Conservation (phyloP, 2,329 filamentous ascomycete species). For the Penicillium frequentans region DNA sequence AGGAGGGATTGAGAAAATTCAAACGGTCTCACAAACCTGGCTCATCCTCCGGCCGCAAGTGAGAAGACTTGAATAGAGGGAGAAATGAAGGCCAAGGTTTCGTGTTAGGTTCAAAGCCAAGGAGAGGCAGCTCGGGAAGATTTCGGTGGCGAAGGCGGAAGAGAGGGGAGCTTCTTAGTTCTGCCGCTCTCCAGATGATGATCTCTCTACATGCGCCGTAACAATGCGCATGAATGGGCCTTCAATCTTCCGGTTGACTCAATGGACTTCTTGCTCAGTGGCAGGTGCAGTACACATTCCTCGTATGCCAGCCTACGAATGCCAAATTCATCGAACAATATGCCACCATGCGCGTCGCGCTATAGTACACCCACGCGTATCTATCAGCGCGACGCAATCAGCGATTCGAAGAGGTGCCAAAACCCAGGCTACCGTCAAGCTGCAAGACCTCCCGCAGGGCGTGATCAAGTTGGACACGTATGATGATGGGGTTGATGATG, state of each 20-base stretch:
- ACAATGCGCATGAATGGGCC: slow-evolving; percentile 28
- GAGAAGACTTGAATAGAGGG: slow-evolving; percentile 24
- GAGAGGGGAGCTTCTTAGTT: slow-evolving; percentile 24
- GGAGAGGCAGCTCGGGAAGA: slow-evolving; percentile 34
- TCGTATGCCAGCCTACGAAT: slow-evolving; percentile 12
- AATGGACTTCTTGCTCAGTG: slow-evolving; percentile 8
- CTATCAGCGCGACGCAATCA: slow-evolving; percentile 10
- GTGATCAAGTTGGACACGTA: slow-evolving; percentile 47
- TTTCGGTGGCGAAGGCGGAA: slow-evolving; percentile 39
- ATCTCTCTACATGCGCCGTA: slow-evolving; percentile 12
- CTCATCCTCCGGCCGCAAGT: slow-evolving; percentile 36
- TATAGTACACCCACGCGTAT: slow-evolving; percentile 16
- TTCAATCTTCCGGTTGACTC: slow-evolving; percentile 1
- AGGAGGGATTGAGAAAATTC: slow-evolving; percentile 23
- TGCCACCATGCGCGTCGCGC: slow-evolving; percentile 32
- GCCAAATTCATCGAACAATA: slow-evolving; percentile 27
- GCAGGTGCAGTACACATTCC: neutral
- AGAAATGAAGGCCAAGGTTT: slow-evolving; percentile 30
- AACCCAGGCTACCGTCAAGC: slow-evolving; percentile 37
- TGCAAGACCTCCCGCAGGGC: slow-evolving; percentile 59
- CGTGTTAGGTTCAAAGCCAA: slow-evolving; percentile 19
- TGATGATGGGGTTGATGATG: slow-evolving; percentile 46
- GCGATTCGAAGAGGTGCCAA: slow-evolving; percentile 34
- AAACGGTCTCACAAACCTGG: slow-evolving; percentile 37
- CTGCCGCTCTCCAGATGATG: slow-evolving; percentile 12